These are phyloP conservation scores for Eucalyptus shirleyi DNA, from an alignment of 345 rosid species.

Conservation along the genomic window DNA sequence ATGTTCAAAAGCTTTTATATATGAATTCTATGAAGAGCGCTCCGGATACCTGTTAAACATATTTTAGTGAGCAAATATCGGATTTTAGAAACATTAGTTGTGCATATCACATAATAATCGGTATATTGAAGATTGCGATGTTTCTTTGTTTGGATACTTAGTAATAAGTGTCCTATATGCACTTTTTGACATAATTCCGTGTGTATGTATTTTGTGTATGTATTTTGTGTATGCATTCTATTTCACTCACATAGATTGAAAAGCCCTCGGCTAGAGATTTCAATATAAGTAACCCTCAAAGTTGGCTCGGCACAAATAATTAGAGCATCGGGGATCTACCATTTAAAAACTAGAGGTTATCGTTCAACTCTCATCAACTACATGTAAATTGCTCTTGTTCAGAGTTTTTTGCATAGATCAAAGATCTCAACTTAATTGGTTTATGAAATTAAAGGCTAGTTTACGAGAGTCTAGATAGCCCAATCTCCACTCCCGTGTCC, in stretches of 20 bases:
- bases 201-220: neutral
- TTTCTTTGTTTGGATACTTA: neutral
- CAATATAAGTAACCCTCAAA: neutral
- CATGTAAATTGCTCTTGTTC: neutral
- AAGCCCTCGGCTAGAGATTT: neutral
- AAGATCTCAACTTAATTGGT: fast-evolving
- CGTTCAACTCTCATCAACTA: fast-evolving
- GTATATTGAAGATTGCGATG: neutral
- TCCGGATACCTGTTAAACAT: neutral
- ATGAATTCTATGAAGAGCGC: neutral
- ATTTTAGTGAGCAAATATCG: neutral
- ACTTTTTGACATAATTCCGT: neutral
- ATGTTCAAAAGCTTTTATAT: neutral
- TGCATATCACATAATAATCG: neutral
- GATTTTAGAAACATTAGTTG: neutral
- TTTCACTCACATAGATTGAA: neutral
- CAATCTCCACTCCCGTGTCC: neutral
- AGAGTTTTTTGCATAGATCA: fast-evolving
- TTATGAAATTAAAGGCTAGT: neutral
- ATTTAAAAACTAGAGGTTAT: fast-evolving
- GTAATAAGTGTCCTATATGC: neutral
- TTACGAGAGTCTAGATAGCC: fast-evolving
- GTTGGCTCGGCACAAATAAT: fast-evolving
- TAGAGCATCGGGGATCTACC: neutral
- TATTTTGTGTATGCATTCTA: neutral